phyloP scores from a whole-genome alignment of 192 early-diverging fungal genomes.

The Backusella tarrabulga region DNA sequence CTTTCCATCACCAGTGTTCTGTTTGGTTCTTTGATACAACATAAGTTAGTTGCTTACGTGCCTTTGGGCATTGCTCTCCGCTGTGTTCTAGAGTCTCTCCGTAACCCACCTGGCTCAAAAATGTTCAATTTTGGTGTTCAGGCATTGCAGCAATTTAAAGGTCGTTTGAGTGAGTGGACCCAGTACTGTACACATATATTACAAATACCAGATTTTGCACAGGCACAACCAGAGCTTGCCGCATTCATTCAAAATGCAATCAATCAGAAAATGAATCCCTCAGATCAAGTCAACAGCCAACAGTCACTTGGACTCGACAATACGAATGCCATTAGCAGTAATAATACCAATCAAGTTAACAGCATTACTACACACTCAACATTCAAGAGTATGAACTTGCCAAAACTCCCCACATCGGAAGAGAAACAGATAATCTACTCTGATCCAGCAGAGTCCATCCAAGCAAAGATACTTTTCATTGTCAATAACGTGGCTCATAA shows the following conservation, averaged over 20 bases:
- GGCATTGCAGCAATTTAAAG: conserved; percentile 80
- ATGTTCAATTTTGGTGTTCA: conserved; percentile 90
- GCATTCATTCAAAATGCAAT: conserved; percentile 48
- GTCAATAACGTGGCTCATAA: conserved; percentile 92
- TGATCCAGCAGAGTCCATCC: conserved; percentile 58
- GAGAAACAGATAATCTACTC: conserved; percentile 25
- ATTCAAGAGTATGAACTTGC: conserved; percentile 23
- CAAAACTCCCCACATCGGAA: not conserved
- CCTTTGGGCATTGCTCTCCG: conserved; percentile 82
- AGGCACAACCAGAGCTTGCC: conserved; percentile 72
- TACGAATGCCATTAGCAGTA: not conserved
- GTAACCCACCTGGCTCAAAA: conserved; percentile 70
- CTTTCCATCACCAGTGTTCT: conserved; percentile 84
- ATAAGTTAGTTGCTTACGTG: conserved; percentile 76
- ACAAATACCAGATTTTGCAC: conserved; percentile 79
- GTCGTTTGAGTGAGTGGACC: conserved; percentile 84
- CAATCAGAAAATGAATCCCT: not conserved
- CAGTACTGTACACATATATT: conserved; percentile 82
- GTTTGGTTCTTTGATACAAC: conserved; percentile 88
- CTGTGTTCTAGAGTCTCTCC: conserved; percentile 83
- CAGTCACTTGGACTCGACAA: not conserved
- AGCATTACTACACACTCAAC: not conserved
- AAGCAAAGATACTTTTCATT: conserved; percentile 96
- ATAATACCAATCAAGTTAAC: not conserved
- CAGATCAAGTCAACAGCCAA: conserved; percentile 22